Percentiles rank a stretch among this genome's conserved stretches.
Conservation (phyloP, 2,329 filamentous ascomycete genomes). For the Dendrostoma leiphaemia region DNA sequence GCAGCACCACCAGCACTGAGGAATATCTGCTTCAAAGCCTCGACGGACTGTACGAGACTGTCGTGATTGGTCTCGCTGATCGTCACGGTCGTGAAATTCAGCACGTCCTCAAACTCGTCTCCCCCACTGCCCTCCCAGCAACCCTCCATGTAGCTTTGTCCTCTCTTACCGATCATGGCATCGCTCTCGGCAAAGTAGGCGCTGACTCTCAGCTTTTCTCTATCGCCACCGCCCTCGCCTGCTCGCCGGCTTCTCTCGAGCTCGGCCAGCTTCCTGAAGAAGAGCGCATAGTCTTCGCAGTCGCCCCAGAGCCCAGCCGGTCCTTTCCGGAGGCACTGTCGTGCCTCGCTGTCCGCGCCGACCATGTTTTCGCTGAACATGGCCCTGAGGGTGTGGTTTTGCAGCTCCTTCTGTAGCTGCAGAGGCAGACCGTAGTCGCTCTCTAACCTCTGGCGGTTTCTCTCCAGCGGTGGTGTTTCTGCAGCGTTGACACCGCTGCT, state of each 20-base stretch:
- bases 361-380: slow-evolving; percentile 9
- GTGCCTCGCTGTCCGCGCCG: slow-evolving; percentile 15
- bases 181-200: slow-evolving; percentile 13
- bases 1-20: not conserved
- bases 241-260: not conserved
- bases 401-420: not conserved
- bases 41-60: not conserved
- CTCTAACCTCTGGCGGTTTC: not conserved
- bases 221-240: not conserved
- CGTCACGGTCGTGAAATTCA: not conserved
- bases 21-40: slow-evolving; percentile 4
- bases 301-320: slow-evolving; percentile 9
- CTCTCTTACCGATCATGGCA: slow-evolving; percentile 9
- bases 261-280: slow-evolving; percentile 2
- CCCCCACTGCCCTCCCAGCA: not conserved
- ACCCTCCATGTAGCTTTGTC: slow-evolving; percentile 9
- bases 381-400: not conserved
- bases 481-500: too few species aligned
- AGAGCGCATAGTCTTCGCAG: slow-evolving; percentile 10
- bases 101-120: not conserved
- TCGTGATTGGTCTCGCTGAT: slow-evolving; percentile 5
- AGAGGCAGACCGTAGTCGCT: not conserved
- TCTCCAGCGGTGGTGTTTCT: not conserved
- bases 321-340: slow-evolving; percentile 9
- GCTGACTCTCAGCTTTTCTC: slow-evolving; percentile 1